Evolutionary conservation across 1,284 basidiomycete species (phyloP).

Genomic region (Fomitopsis betulina): DNA sequence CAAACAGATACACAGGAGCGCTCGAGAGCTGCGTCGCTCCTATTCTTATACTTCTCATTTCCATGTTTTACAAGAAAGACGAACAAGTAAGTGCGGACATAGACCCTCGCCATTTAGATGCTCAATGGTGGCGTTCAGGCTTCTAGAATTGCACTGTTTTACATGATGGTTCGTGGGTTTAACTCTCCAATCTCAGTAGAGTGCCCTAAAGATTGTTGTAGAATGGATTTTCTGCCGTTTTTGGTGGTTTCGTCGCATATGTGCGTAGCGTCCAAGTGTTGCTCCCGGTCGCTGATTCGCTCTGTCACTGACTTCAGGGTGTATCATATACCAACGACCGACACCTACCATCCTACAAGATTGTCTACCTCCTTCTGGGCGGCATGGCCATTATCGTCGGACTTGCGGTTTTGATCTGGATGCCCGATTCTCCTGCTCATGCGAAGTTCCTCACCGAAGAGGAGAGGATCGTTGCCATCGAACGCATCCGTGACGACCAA

Average conservation of each 20-base stretch:
- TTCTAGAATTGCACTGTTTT: conserved; percentile 62
- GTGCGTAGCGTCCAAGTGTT: conserved; percentile 5
- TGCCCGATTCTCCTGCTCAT: conserved; percentile 65
- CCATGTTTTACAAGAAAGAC: conserved; percentile 69
- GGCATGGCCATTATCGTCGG: conserved; percentile 58
- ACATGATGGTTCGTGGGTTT: conserved; percentile 47
- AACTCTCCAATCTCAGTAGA: not conserved
- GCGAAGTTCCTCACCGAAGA: conserved; percentile 55
- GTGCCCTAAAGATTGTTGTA: not conserved
- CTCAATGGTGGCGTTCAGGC: conserved; percentile 29
- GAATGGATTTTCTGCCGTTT: conserved; percentile 47
- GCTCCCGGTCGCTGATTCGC: not conserved
- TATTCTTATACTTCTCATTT: conserved; percentile 57
- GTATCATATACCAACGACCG: conserved; percentile 52
- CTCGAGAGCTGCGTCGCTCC: conserved; percentile 63
- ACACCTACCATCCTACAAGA: conserved; percentile 50
- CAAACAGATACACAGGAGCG: conserved; percentile 42
- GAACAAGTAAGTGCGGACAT: conserved; percentile 44
- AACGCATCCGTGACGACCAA: conserved; percentile 66
- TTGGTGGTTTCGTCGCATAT: conserved; percentile 67
- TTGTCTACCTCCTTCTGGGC: conserved; percentile 65
- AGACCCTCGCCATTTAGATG: not conserved
- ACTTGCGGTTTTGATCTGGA: conserved; percentile 51
- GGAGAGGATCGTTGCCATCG: conserved; percentile 60
- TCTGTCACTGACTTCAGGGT: conserved; percentile 26